Base-by-base conservation (phyloP, 1,284 basidiomycete species). In the Pseudozyma flocculosa region DNA sequence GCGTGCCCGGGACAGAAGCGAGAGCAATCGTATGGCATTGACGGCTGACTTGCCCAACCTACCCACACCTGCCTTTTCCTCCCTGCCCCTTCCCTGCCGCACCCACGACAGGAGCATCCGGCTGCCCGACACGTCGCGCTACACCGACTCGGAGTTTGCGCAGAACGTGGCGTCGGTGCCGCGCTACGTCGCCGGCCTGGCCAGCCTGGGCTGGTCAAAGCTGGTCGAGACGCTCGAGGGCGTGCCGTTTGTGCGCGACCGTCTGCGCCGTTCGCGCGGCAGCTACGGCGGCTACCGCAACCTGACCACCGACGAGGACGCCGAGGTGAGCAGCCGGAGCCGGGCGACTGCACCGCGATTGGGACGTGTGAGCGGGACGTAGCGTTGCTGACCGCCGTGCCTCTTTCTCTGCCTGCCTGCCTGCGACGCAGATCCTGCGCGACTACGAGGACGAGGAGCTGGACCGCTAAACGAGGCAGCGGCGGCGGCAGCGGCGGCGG, bases 141-240 rank as follows among this genome's bases (percentile, higher is more conserved):
- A 72, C 73, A 68, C 70, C 60, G 69, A 73, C 86, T 34, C 87
- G 88, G n/a, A 84, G 85, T 48, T 89, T 88, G 78, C 87, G 13
- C 88, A 82, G 89, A 62, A 56, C 22, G 26, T 69, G 43, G 61
- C 68, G 23, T 60, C 53, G 7, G 47, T 58, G 41, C 61, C 58
- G 10, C 40, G 55, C 10, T 66, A 61, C 40, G 56, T 70, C 21
- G 43, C 53, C 21, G 70, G 65, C 36, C 49, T 49, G n/a, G 54
- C 48, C 4, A 57, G 54, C 22, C 54, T 62, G 3, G 56, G 41
- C 0, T 52, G 62, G 29, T 56, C 70, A 9, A 53, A 61, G 29
- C 23, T 64, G 17, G 39, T 54, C 18, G 60, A 67, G 45, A 44
- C 54, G 9, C 24, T 56, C 34, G 72, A 76, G 21, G 43, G 46